Evolutionary conservation across 257 asterid genomes (phyloP).

Genomic region (Agastache rugosa): DNA sequence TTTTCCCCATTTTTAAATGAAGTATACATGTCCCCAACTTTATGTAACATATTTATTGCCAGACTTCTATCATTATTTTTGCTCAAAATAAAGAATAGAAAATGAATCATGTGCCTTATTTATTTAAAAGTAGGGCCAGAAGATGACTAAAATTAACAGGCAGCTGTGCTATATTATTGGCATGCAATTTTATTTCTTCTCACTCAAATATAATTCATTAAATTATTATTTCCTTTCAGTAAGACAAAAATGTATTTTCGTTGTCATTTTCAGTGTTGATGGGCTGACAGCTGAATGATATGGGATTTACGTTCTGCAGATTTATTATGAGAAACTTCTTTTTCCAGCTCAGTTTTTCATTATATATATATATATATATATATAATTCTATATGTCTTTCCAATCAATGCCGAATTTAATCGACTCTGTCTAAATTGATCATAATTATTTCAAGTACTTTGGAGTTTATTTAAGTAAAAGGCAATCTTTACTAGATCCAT

Average conservation of each 20-base stretch:
- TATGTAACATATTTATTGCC: constrained; percentile 40
- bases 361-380: not conserved
- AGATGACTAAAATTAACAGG: constrained; percentile 33
- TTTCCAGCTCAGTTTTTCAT: constrained; percentile 42
- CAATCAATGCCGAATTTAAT: constrained; percentile 32
- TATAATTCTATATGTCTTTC: constrained; percentile 28
- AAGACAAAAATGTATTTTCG: constrained; percentile 37
- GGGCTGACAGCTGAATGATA: constrained; percentile 42
- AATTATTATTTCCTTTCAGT: constrained; percentile 10
- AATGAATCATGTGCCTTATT: constrained; percentile 40
- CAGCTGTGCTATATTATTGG: constrained; percentile 27
- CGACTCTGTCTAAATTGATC: not conserved
- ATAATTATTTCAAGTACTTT: not conserved
- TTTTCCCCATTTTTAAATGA: not conserved
- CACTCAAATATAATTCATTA: constrained; percentile 9
- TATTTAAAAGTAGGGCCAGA: constrained; percentile 42
- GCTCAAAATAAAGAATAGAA: constrained; percentile 22
- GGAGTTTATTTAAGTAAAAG: not conserved
- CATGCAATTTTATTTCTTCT: constrained; percentile 7
- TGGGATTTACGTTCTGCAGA: constrained; percentile 39
- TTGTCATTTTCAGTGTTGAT: constrained; percentile 47
- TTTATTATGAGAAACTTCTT: constrained; percentile 42
- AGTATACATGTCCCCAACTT: constrained; percentile 30
- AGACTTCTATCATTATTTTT: constrained; percentile 10
- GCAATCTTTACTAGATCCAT: constrained; percentile 19